phyloP scores from a whole-genome alignment of 495 filamentous ascomycete genomes.

The Aspergillus sclerotiicarbonarius region DNA sequence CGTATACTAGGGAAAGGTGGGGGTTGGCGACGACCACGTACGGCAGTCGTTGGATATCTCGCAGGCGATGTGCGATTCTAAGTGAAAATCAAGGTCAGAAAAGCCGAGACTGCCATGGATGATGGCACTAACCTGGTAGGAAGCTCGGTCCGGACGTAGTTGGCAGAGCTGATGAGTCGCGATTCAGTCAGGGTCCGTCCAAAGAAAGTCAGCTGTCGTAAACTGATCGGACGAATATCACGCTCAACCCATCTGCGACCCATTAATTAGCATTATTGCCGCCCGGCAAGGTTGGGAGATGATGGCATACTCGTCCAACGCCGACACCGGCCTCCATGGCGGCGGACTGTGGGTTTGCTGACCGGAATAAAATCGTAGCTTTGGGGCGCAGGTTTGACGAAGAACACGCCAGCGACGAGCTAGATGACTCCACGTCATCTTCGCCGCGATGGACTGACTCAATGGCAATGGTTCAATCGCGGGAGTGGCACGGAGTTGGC shows the following conservation, averaged over 20 bases:
- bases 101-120: not conserved
- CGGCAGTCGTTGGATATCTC: slow-evolving; percentile 95
- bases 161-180: slow-evolving; percentile 87
- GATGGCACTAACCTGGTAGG: slow-evolving; percentile 67
- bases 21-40: slow-evolving; percentile 96
- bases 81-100: not conserved
- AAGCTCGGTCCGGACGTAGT: slow-evolving; percentile 94
- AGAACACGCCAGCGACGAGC: slow-evolving; percentile 32
- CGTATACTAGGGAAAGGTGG: slow-evolving; percentile 91
- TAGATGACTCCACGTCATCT: slow-evolving; percentile 39
- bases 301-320: slow-evolving; percentile 77
- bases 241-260: slow-evolving; percentile 75
- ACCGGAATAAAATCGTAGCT: slow-evolving; percentile 27
- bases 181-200: slow-evolving; percentile 85
- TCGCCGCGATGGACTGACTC: slow-evolving; percentile 19
- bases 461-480: slow-evolving; percentile 15
- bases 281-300: slow-evolving; percentile 9
- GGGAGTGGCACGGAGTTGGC: slow-evolving; percentile 14
- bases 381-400: slow-evolving; percentile 19
- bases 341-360: slow-evolving; percentile 39
- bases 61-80: slow-evolving; percentile 87
- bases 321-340: slow-evolving; percentile 76
- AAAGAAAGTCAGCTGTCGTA: slow-evolving; percentile 94
- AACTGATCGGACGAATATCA: slow-evolving; percentile 80
- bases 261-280: slow-evolving; percentile 16